Conservation (phyloP, 2,329 filamentous ascomycete genomes). For the Arthrobotrys conoides region DNA sequence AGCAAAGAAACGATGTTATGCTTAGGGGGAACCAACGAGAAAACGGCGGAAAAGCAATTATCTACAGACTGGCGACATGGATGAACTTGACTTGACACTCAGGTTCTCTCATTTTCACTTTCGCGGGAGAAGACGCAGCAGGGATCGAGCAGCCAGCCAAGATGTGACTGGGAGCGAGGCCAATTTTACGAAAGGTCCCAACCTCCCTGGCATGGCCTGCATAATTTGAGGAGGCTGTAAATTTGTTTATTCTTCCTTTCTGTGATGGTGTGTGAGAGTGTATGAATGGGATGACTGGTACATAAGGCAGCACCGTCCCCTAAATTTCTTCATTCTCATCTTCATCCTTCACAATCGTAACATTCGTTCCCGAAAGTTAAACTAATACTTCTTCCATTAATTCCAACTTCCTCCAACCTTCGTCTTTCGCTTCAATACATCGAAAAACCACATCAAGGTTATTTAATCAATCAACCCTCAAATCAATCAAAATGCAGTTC, state of each 20-base stretch:
- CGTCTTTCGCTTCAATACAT: constrained; percentile 61
- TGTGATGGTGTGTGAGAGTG: constrained; percentile 54
- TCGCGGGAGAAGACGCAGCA: constrained; percentile 51
- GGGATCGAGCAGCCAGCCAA: constrained; percentile 50
- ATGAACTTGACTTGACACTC: constrained; percentile 31
- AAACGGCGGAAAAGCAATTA: constrained; percentile 54
- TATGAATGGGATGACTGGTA: constrained; percentile 35
- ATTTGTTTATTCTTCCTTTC: constrained; percentile 8
- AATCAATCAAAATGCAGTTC: constrained; percentile 64
- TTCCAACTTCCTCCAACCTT: constrained; percentile 58
- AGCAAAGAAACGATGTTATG: constrained; percentile 21
- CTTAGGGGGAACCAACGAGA: constrained; percentile 30
- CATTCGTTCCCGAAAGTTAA: constrained; percentile 61
- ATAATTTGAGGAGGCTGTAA: constrained; percentile 59
- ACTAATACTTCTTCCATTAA: constrained; percentile 50
- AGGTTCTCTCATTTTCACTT: constrained; percentile 29
- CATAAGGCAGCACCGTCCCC: constrained; percentile 56
- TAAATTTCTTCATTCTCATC: constrained; percentile 44
- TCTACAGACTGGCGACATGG: constrained; percentile 42
- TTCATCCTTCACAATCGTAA: constrained; percentile 59
- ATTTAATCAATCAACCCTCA: constrained; percentile 24
- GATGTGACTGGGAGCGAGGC: constrained; percentile 53
- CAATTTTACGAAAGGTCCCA: constrained; percentile 57
- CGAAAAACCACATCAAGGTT: constrained; percentile 41
- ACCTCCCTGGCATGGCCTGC: constrained; percentile 60